phyloP scores from a whole-genome alignment of 192 early-diverging fungal genomes.

The Chytriomyces sp. region DNA sequence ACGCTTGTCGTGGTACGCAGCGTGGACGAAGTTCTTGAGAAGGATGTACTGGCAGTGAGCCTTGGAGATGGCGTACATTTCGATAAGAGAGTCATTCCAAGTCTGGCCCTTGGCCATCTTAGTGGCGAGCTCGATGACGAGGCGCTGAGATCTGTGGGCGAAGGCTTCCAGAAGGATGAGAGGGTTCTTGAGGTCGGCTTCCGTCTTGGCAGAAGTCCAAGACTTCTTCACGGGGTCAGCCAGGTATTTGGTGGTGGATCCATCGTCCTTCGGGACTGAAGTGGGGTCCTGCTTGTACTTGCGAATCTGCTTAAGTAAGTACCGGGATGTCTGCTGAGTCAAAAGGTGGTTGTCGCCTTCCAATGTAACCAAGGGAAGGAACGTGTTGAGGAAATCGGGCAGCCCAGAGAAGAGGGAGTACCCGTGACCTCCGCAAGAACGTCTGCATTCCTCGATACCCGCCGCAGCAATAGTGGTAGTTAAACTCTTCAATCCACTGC shows the following conservation, averaged over 20 bases:
- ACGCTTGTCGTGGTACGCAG: slow-evolving; percentile 49
- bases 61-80: slow-evolving; percentile 69
- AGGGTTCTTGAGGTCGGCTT: slow-evolving; percentile 59
- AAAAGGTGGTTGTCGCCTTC: slow-evolving; percentile 60
- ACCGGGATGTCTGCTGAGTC: slow-evolving; percentile 83
- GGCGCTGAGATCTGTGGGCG: slow-evolving; percentile 69
- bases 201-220: slow-evolving; percentile 13
- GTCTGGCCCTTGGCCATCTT: slow-evolving; percentile 65
- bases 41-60: slow-evolving; percentile 81
- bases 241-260: slow-evolving; percentile 63
- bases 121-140: slow-evolving; percentile 64
- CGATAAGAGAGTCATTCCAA: slow-evolving; percentile 78
- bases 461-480: slow-evolving; percentile 90
- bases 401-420: slow-evolving; percentile 92
- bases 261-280: slow-evolving; percentile 50
- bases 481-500: slow-evolving; percentile 89
- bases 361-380: slow-evolving; percentile 88
- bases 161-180: slow-evolving; percentile 68
- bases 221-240: slow-evolving; percentile 34
- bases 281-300: slow-evolving; percentile 51
- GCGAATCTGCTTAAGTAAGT: slow-evolving; percentile 71
- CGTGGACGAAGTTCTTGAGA: slow-evolving; percentile 70
- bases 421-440: slow-evolving; percentile 90
- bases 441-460: slow-evolving; percentile 90
- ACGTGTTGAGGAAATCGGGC: slow-evolving; percentile 68